These are phyloP conservation scores for Entelexis sorbosivorans DNA, from an alignment of 1,139 yeast species.

Conservation along the genomic window DNA sequence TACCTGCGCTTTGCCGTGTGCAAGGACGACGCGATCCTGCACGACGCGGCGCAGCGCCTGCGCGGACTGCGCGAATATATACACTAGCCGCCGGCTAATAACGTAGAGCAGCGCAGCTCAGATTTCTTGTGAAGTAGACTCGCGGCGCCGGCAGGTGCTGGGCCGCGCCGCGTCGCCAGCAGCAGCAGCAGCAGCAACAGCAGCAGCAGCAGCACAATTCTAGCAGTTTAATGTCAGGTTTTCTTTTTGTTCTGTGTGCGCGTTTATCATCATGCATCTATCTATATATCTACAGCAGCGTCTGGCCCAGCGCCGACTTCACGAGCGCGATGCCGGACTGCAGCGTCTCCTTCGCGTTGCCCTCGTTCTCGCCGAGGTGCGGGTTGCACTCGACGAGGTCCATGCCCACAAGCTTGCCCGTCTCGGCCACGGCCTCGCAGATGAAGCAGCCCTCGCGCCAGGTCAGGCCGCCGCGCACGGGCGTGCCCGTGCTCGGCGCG, in stretches of 20 bases:
- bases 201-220: too few species aligned
- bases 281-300: constrained; percentile 41
- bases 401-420: constrained; percentile 74
- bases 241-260: too few species aligned
- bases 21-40: constrained; percentile 70
- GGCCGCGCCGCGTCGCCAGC: too few species aligned
- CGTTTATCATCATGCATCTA: neutral
- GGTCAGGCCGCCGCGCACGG: constrained; percentile 92
- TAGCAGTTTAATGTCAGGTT: too few species aligned
- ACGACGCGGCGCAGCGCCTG: constrained; percentile 71
- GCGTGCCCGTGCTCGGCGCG: constrained; percentile 96
- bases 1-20: constrained; percentile 91
- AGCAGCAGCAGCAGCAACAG: too few species aligned
- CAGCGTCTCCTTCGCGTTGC: constrained; percentile 72
- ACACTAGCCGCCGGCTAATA: neutral
- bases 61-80: constrained; percentile 55
- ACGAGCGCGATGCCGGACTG: constrained; percentile 85
- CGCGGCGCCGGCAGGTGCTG: too few species aligned
- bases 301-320: constrained; percentile 89
- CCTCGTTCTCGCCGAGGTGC: constrained; percentile 64
- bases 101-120: too few species aligned
- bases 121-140: too few species aligned
- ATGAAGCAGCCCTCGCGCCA: constrained; percentile 88
- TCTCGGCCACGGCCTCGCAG: constrained; percentile 83
- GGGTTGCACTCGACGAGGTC: constrained; percentile 96